A percentile compares a stretch with the other conserved stretches of the same genome.
These are phyloP conservation scores for Flaveria linearis DNA, from an alignment of 129 eudicot genomes.

Conservation along the genomic window DNA sequence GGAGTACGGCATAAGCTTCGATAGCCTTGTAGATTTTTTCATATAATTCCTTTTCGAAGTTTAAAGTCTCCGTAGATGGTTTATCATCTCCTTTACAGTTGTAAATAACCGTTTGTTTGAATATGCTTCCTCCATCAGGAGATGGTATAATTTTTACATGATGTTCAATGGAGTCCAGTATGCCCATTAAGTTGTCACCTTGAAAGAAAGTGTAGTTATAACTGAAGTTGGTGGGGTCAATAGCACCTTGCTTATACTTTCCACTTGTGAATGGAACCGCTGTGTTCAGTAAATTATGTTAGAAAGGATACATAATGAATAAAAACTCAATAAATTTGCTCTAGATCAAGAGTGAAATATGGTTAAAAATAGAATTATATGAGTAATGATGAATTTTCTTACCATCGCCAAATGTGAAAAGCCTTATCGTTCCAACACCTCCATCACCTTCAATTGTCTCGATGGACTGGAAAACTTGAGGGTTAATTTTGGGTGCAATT, in stretches of 20 bases:
- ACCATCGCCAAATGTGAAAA: slow-evolving; percentile 15
- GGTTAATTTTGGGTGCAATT: too few species aligned
- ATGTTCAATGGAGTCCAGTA: background rate
- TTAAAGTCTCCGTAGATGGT: background rate
- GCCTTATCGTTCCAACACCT: slow-evolving; percentile 15
- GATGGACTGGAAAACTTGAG: too few species aligned
- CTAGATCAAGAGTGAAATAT: too few species aligned
- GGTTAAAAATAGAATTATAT: too few species aligned
- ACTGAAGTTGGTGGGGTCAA: background rate
- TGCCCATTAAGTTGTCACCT: background rate
- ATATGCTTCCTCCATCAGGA: background rate
- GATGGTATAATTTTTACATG: background rate
- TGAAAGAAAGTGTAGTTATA: background rate
- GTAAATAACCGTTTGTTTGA: background rate
- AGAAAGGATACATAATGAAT: background rate
- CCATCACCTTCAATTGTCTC: background rate
- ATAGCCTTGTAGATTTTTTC: background rate
- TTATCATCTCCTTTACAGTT: background rate
- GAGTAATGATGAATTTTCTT: background rate
- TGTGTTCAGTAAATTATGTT: background rate
- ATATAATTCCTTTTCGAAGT: background rate
- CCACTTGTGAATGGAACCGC: background rate
- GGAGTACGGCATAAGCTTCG: background rate
- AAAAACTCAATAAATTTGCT: too few species aligned
- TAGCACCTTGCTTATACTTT: background rate